Evolutionary conservation across 345 rosid genomes (phyloP), one percentile per base, ranked within the genome.

Genomic region (Chamaenerion angustifolium): DNA sequence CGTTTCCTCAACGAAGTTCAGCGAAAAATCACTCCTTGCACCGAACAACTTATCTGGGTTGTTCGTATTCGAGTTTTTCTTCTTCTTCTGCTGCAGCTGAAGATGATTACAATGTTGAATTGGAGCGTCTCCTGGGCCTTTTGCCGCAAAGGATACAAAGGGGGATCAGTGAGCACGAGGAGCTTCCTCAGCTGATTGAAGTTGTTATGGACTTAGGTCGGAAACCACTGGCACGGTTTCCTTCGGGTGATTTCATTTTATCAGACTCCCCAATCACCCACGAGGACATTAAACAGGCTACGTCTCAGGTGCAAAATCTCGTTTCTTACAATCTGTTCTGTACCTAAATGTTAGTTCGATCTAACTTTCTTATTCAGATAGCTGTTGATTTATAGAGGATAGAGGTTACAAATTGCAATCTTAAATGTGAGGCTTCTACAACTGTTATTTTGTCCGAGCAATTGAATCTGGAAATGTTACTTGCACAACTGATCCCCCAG

Each of bases 131-230:
- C 1, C 45, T 85, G 76, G 73, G 63, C 16, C 70, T 89, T 8
- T 46, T 85, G 47, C 95, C 95, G 42, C 79, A 69, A 45, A 74
- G 70, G 58, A 78, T 89, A 77, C 76, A 78, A 40, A 65, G 64
- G 53, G 73, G 55, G 42, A 67, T 79, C 4, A 62, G 73, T 45
- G 76, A 80, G 64, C 95, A 85, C 47, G 72, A 73, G 41, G 86
- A 89, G 54, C 64, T 68, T 12, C 52, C 52, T 23, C 74, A 81
- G 45, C 55, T 89, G 59, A 76, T 85, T 16, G 97, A 89, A 69
- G 82, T 85, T 63, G 90, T 85, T 41, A 68, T 85, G 88, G 95
- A 83, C 62, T 69, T 89, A 67, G 97, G 97, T 35, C 84, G 97
- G 46, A 73, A 66, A 43, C 97, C 95, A 12, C 64, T 85, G 11